Evolutionary conservation across 177 flowering plant species (phyloP).

Genomic region (Vitis hybrid): DNA sequence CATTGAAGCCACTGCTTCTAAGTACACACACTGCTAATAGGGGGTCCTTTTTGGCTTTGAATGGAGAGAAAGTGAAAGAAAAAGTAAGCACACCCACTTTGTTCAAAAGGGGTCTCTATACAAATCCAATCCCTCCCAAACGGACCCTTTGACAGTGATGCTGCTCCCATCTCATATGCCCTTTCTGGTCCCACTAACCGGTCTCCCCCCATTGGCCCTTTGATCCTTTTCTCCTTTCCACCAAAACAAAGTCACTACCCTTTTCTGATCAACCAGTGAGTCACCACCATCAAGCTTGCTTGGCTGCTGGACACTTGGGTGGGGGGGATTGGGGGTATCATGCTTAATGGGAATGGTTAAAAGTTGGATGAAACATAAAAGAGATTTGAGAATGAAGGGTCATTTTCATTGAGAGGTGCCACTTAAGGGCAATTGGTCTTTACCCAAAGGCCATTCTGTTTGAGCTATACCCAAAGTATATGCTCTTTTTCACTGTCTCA

Average conservation of each 20-base stretch:
- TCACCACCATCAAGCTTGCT: background rate
- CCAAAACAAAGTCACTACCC: background rate
- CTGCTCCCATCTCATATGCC: too few species aligned
- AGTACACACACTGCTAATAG: slow-evolving; percentile 3
- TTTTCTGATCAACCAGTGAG: background rate
- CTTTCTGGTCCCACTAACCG: background rate
- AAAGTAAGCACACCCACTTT: background rate
- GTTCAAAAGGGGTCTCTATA: slow-evolving; percentile 7
- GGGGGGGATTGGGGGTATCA: slow-evolving; percentile 1
- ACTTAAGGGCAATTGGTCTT: slow-evolving; percentile 9
- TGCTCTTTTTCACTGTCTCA: too few species aligned
- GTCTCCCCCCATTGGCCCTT: background rate
- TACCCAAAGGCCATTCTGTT: too few species aligned
- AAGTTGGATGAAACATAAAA: background rate
- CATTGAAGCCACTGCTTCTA: background rate
- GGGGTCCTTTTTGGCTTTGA: slow-evolving; percentile 16
- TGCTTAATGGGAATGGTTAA: background rate
- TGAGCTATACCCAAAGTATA: too few species aligned
- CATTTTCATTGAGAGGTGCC: slow-evolving; percentile 28
- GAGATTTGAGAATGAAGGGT: slow-evolving; percentile 16
- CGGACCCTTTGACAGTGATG: background rate
- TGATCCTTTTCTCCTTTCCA: background rate
- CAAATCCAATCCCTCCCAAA: background rate
- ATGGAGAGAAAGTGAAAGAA: slow-evolving; percentile 10
- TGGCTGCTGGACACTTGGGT: too few species aligned